phyloP scores from a whole-genome alignment of 495 filamentous ascomycete genomes.

The Xylaria curta region DNA sequence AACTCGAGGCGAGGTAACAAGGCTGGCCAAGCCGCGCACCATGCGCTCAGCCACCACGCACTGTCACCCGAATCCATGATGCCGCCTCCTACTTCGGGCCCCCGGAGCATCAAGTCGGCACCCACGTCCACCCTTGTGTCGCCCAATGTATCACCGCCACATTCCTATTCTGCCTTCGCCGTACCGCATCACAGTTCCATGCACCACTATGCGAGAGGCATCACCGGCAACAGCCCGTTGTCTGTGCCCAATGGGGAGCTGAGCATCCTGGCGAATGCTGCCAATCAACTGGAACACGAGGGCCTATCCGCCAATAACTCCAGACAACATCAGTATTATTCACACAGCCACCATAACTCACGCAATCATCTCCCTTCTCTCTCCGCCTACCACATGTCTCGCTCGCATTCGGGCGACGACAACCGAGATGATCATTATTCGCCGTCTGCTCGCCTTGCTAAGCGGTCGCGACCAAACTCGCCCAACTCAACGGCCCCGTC shows the following conservation, averaged over 20 bases:
- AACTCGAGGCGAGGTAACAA: constrained; percentile 96
- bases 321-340: constrained; percentile 64
- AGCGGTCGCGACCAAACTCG: constrained; percentile 89
- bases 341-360: constrained; percentile 58
- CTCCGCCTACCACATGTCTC: constrained; percentile 89
- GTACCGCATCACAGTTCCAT: constrained; percentile 65
- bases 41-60: constrained; percentile 42
- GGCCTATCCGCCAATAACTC: constrained; percentile 51
- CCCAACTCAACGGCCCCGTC: constrained; percentile 95
- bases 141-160: constrained; percentile 94
- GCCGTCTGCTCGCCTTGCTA: constrained; percentile 75
- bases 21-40: constrained; percentile 57
- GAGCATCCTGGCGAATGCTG: constrained; percentile 88
- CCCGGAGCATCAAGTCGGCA: constrained; percentile 73
- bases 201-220: constrained; percentile 69
- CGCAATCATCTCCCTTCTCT: constrained; percentile 74
- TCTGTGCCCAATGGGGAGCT: constrained; percentile 67
- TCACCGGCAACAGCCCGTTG: constrained; percentile 42
- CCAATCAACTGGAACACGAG: constrained; percentile 84
- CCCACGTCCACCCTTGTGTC: constrained; percentile 87
- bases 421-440: constrained; percentile 74
- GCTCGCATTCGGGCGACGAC: constrained; percentile 91
- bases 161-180: constrained; percentile 81
- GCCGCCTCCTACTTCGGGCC: constrained; percentile 79
- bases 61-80: constrained; percentile 64